Evolutionary conservation across 352 stramenopile species (phyloP).

Genomic region (Pythium scleroteichum): DNA sequence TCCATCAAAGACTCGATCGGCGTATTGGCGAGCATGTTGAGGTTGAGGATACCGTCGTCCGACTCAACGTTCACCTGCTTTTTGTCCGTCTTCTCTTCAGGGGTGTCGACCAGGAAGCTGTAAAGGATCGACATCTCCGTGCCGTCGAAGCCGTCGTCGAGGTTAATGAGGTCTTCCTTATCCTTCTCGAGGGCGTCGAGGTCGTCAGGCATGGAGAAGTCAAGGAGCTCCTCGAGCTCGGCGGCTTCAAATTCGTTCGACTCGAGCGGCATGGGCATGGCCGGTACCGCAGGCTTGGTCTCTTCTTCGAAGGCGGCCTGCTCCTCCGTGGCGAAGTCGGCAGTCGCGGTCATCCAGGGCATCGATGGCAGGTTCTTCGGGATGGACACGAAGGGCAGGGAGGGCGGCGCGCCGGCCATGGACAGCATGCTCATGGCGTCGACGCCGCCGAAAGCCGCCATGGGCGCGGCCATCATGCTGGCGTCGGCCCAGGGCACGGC

Average conservation of each 20-base stretch:
- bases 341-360: slow-evolving; percentile 40
- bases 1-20: slow-evolving; percentile 76
- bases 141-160: slow-evolving; percentile 82
- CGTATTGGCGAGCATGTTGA: slow-evolving; percentile 67
- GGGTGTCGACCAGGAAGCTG: slow-evolving; percentile 78
- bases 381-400: slow-evolving; percentile 74
- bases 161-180: slow-evolving; percentile 73
- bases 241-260: slow-evolving; percentile 56
- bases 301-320: slow-evolving; percentile 42
- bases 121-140: slow-evolving; percentile 89
- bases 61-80: slow-evolving; percentile 39
- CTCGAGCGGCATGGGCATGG: slow-evolving; percentile 12
- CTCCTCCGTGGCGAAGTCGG: slow-evolving; percentile 45
- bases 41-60: slow-evolving; percentile 75
- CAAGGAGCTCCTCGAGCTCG: slow-evolving; percentile 71
- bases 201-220: slow-evolving; percentile 75
- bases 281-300: slow-evolving; percentile 30
- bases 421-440: slow-evolving; percentile 46
- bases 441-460: slow-evolving; percentile 26
- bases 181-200: slow-evolving; percentile 55
- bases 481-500: slow-evolving; percentile 28
- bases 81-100: slow-evolving; percentile 67
- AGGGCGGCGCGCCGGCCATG: slow-evolving; percentile 57
- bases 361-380: slow-evolving; percentile 61
- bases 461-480: slow-evolving; percentile 15